Evolutionary conservation across 805 yeast species (phyloP), one percentile per base, ranked within the genome.

Genomic region (Yarrowia keelungensis): DNA sequence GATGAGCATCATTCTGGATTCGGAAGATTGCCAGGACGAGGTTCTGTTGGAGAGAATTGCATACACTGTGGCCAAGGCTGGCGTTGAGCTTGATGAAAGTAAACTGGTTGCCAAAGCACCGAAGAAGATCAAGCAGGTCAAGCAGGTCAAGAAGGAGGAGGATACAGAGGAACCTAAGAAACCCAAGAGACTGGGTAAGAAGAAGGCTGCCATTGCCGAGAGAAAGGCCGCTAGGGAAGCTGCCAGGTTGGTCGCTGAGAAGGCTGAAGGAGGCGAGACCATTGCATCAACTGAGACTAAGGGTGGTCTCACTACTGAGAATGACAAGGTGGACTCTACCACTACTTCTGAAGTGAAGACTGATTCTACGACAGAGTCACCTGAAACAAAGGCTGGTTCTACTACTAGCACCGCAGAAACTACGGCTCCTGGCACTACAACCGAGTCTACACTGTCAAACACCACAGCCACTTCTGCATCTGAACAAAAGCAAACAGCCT

Each of bases 41-140:
- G 67, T 62, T 12, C 36, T 62, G 39, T 36, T 62, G 39, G 67
- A 62, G 26, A 19, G 67, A 62, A 62, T 62, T 38, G 67, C 67
- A 36, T 47, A 47, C 56, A 62, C 56, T 4, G 56, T 62, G 1
- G 39, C 38, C 26, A 38, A 62, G 46, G 36, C 46, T 16, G 67
- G 56, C 8, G 56, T 62, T 2, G 39, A 47, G 56, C 19, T 62
- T 16, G 56, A 62, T 15, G 56, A 62, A 12, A 39, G 16, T 22
- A 2, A 12, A 5, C 15, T 59, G 22, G 41, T 22, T 15, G 65
- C 45, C 14, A 45, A 16, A 19, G 22, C 65, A 8, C 8, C 47
- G 42, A 45, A 59, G 64, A 58, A 41, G 38, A 14, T 42, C n/a
- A 59, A 45, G 51, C 32, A 8, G 49, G 19, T 42, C n/a, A 59